Evolutionary conservation across 1,284 basidiomycete species (phyloP).

Genomic region (Trametes hirsuta): DNA sequence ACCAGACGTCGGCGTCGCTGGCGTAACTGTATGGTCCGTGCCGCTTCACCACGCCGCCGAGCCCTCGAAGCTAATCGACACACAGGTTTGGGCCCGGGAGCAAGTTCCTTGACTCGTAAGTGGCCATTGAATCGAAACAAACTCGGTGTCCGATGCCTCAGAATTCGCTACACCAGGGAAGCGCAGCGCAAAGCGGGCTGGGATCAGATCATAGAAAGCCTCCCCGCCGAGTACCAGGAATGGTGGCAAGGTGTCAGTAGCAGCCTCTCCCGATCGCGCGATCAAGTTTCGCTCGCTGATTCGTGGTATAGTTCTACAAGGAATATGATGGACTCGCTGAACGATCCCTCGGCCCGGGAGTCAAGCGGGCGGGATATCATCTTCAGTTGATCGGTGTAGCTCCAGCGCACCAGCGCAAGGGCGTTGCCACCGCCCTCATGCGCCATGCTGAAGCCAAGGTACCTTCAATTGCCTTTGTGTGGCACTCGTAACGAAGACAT

Average conservation of each 20-base stretch:
- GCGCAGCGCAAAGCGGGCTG: slow-evolving; percentile 20
- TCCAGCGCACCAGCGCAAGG: slow-evolving; percentile 23
- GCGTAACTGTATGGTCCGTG: slow-evolving; percentile 17
- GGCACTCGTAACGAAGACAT: too few species aligned
- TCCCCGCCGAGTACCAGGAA: not conserved
- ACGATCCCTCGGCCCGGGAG: slow-evolving; percentile 13
- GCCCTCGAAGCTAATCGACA: not conserved
- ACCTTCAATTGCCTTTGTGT: not conserved
- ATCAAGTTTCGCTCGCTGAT: not conserved
- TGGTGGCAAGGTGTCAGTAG: slow-evolving; percentile 23
- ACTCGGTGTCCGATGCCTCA: too few species aligned
- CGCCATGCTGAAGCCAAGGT: slow-evolving; percentile 23
- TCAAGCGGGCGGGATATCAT: slow-evolving; percentile 26
- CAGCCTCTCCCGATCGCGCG: not conserved
- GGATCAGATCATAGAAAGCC: slow-evolving; percentile 15
- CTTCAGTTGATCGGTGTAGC: slow-evolving; percentile 25
- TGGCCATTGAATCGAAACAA: not conserved
- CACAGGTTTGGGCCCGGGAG: slow-evolving; percentile 22
- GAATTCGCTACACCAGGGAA: not conserved
- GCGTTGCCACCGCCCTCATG: slow-evolving; percentile 19
- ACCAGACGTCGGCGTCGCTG: slow-evolving; percentile 11
- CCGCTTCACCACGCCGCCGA: not conserved
- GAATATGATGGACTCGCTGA: slow-evolving; percentile 22
- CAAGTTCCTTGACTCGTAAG: slow-evolving; percentile 16
- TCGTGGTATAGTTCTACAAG: slow-evolving; percentile 6